Percentiles rank a stretch among this genome's conserved stretches.
These are phyloP conservation scores for Tuber melanosporum DNA, from an alignment of 495 filamentous ascomycete genomes.

Conservation along the genomic window DNA sequence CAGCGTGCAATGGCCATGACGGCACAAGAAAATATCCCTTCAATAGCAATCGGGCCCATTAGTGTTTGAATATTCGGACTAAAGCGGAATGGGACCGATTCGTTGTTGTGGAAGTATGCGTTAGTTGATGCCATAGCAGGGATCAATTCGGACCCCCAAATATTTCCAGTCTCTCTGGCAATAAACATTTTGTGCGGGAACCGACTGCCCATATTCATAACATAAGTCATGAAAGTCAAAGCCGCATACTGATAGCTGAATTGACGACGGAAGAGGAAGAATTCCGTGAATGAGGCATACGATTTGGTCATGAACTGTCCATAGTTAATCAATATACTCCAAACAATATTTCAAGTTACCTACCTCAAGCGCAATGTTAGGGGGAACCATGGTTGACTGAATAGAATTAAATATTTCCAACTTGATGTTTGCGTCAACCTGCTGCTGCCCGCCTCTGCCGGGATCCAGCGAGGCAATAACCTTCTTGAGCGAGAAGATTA, in stretches of 20 bases:
- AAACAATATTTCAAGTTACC: background rate
- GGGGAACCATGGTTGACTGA: constrained; percentile 81
- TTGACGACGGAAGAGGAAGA: constrained; percentile 95
- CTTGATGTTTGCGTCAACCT: constrained; percentile 51
- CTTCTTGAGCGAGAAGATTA: constrained; percentile 91
- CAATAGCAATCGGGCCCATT: constrained; percentile 89
- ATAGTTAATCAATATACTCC: constrained; percentile 16
- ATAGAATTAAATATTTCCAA: constrained; percentile 85
- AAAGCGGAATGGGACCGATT: constrained; percentile 92
- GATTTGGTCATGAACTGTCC: constrained; percentile 70
- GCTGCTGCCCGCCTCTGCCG: constrained; percentile 46
- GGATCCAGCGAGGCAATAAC: constrained; percentile 66
- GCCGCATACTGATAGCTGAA: constrained; percentile 96
- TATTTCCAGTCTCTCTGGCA: constrained; percentile 77
- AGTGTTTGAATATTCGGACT: constrained; percentile 92
- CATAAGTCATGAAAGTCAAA: constrained; percentile 96
- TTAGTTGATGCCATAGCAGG: constrained; percentile 70
- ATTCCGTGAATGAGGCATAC: constrained; percentile 84
- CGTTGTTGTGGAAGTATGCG: constrained; percentile 86
- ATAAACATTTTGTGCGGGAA: constrained; percentile 93
- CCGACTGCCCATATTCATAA: constrained; percentile 88
- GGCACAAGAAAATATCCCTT: constrained; percentile 85
- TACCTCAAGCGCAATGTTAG: constrained; percentile 63
- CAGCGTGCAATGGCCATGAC: constrained; percentile 94
- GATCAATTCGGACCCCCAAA: constrained; percentile 94